phyloP scores from a whole-genome alignment of 768 basidiomycete genomes.

The Crassisporium funariophilum region DNA sequence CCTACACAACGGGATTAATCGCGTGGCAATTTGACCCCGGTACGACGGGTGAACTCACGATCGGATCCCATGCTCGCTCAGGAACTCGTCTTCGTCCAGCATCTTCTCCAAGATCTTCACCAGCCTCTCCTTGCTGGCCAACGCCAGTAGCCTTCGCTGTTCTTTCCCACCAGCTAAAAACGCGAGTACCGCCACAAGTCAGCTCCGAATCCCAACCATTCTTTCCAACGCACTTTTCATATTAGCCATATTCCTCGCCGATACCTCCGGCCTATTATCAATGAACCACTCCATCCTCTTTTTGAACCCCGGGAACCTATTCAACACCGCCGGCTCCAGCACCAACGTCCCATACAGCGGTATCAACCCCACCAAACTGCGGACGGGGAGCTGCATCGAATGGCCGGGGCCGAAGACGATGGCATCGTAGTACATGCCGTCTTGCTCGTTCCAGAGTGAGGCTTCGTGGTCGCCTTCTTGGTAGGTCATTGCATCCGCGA shows the following conservation, averaged over 20 bases:
- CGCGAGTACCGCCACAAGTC: neutral
- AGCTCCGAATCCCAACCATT: neutral
- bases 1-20: too few species aligned
- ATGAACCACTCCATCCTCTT: slow-evolving; percentile 99
- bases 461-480: slow-evolving; percentile 73
- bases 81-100: slow-evolving; percentile 96
- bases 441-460: slow-evolving; percentile 93
- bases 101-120: slow-evolving; percentile 90
- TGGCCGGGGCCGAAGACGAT: slow-evolving; percentile 84
- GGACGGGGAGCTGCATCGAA: slow-evolving; percentile 89
- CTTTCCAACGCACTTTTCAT: slow-evolving; percentile 68
- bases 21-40: too few species aligned
- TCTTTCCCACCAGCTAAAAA: slow-evolving; percentile 64
- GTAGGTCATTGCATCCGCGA: slow-evolving; percentile 98
- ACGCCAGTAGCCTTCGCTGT: slow-evolving; percentile 83
- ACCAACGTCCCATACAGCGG: slow-evolving; percentile 95
- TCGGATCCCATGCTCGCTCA: slow-evolving; percentile 93
- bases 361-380: slow-evolving; percentile 96
- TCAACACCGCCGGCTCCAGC: slow-evolving; percentile 85
- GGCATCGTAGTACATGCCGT: slow-evolving; percentile 98
- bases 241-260: slow-evolving; percentile 92
- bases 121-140: slow-evolving; percentile 91
- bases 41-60: slow-evolving; percentile 73
- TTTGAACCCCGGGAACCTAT: slow-evolving; percentile 96
- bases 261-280: slow-evolving; percentile 86